phyloP scores from a whole-genome alignment of 2,329 filamentous ascomycete genomes.

The Claviceps purpurea region DNA sequence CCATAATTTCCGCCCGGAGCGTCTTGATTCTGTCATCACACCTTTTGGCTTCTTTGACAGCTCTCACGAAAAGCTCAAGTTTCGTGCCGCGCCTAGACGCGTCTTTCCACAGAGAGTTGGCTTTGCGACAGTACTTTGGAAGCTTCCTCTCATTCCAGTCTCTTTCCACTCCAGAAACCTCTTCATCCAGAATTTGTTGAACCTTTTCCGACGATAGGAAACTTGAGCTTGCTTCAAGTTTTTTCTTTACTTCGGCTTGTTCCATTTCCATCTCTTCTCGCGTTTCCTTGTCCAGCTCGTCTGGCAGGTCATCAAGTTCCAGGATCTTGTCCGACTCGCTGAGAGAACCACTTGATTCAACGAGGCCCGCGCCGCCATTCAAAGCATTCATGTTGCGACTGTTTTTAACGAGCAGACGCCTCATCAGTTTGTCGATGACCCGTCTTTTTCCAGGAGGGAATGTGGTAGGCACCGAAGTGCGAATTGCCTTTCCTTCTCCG shows the following conservation, averaged over 20 bases:
- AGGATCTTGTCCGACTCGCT: slow-evolving; percentile 26
- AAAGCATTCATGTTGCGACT: slow-evolving; percentile 4
- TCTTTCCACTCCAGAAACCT: slow-evolving; percentile 34
- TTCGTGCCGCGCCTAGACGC: slow-evolving; percentile 30
- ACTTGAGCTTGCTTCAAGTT: slow-evolving; percentile 17
- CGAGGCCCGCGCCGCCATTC: not conserved
- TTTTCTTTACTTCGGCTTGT: slow-evolving; percentile 6
- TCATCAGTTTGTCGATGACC: slow-evolving; percentile 29
- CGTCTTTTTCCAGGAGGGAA: slow-evolving; percentile 30
- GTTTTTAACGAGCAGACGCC: slow-evolving; percentile 23
- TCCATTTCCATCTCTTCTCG: slow-evolving; percentile 45
- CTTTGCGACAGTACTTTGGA: slow-evolving; percentile 40
- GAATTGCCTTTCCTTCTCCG: slow-evolving; percentile 15
- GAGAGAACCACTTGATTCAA: slow-evolving; percentile 3
- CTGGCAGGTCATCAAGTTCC: slow-evolving; percentile 23
- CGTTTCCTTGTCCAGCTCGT: slow-evolving; percentile 37
- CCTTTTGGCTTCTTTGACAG: slow-evolving; percentile 27
- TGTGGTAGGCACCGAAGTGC: slow-evolving; percentile 10
- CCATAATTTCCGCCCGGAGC: slow-evolving; percentile 37
- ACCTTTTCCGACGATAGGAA: slow-evolving; percentile 27
- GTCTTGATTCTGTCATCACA: slow-evolving; percentile 41
- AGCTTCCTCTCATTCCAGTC: slow-evolving; percentile 47
- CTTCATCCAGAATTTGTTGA: slow-evolving; percentile 37
- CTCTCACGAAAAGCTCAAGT: slow-evolving; percentile 26
- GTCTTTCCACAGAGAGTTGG: slow-evolving; percentile 47